Conservation (phyloP, 129 eudicot genomes). For the Tanacetum coccineum region DNA sequence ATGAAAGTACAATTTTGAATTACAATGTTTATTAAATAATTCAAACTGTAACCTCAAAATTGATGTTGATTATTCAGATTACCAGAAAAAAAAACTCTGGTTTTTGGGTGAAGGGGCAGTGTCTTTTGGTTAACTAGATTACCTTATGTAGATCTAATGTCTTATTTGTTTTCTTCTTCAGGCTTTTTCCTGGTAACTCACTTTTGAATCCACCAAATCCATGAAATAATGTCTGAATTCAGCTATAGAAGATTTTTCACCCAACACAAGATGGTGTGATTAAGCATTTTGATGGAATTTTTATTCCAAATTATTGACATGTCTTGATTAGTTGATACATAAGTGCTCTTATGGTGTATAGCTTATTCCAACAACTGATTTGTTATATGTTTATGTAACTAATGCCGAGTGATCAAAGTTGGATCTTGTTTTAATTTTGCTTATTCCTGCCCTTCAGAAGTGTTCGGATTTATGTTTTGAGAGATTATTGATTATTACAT, state of each 20-base stretch:
- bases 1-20: neutral
- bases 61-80: neutral
- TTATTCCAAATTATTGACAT: slow-evolving; percentile 12
- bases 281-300: slow-evolving; percentile 17
- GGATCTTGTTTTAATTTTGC: slow-evolving; percentile 10
- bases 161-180: slow-evolving; percentile 22
- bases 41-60: neutral
- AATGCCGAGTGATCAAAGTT: slow-evolving; percentile 1
- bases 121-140: slow-evolving; percentile 17
- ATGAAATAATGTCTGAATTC: slow-evolving; percentile 24
- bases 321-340: slow-evolving; percentile 19
- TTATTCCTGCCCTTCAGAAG: neutral
- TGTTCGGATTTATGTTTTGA: no score
- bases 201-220: slow-evolving; percentile 49
- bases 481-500: no score
- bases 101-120: neutral
- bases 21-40: neutral
- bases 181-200: slow-evolving; percentile 70
- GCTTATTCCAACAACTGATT: neutral
- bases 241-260: slow-evolving; percentile 22
- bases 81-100: neutral
- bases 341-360: neutral
- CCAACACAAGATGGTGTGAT: slow-evolving; percentile 16
- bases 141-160: neutral
- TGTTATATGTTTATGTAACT: slow-evolving; percentile 14